Percentiles rank a stretch among this genome's conserved stretches.
Conservation (phyloP, 306 rosid species). For the Lupinus albus region DNA sequence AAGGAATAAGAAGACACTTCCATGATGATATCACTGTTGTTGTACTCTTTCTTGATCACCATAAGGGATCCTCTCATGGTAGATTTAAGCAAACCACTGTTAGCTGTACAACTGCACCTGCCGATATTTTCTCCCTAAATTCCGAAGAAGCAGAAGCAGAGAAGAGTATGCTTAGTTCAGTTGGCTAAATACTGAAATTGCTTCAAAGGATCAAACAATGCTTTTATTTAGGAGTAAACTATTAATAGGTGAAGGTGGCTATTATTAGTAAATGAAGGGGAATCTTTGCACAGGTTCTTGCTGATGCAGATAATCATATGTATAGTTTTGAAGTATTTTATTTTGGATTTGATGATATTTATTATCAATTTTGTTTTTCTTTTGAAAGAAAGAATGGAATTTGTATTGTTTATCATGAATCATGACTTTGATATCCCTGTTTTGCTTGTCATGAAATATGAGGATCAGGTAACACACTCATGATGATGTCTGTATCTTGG, state of each 20-base stretch:
- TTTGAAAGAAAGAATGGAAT: constrained; percentile 37
- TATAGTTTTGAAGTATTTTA: constrained; percentile 45
- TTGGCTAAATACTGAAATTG: constrained; percentile 44
- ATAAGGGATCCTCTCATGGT: constrained; percentile 46
- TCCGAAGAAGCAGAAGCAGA: constrained; percentile 52
- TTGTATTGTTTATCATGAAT: constrained; percentile 46
- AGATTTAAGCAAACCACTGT: constrained; percentile 48
- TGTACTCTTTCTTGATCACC: constrained; percentile 83
- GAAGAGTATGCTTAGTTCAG: constrained; percentile 44
- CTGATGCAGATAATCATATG: constrained; percentile 49
- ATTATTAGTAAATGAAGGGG: constrained; percentile 35
- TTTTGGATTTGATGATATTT: constrained; percentile 43
- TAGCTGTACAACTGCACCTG: constrained; percentile 71
- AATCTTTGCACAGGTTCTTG: constrained; percentile 42
- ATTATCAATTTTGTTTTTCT: constrained; percentile 52
- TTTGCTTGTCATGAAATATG: background rate
- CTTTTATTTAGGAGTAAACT: constrained; percentile 30
- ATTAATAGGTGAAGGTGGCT: constrained; percentile 25
- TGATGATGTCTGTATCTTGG: constrained; percentile 13
- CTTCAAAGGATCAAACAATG: constrained; percentile 32
- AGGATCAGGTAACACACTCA: constrained; percentile 33
- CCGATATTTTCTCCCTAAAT: constrained; percentile 72
- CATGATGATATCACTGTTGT: constrained; percentile 93
- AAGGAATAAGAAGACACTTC: constrained; percentile 83
- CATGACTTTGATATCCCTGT: constrained; percentile 1